A percentile compares a stretch with the other conserved stretches of the same genome.
Evolutionary conservation across 176 grass and related monocot genomes (phyloP).

Genomic region (Bromus sterilis): DNA sequence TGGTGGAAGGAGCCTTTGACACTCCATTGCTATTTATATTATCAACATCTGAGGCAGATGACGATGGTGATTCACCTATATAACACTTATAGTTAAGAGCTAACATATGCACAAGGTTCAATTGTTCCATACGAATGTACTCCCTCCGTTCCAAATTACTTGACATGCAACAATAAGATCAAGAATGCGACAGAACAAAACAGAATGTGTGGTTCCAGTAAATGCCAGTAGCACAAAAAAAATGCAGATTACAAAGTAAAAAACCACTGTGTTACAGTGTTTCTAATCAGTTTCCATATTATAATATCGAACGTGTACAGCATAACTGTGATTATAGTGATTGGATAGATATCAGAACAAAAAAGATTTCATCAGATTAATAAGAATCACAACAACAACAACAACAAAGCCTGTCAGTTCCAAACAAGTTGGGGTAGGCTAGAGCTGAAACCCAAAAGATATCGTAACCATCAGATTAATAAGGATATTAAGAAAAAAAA

Average conservation of each 20-base stretch:
- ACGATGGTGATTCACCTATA: conserved; percentile 48
- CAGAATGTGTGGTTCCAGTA: conserved; percentile 3
- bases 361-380: background rate
- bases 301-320: background rate
- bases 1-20: conserved; percentile 26
- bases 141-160: no score
- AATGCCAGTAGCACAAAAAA: background rate
- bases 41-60: conserved; percentile 48
- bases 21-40: conserved; percentile 38
- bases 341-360: background rate
- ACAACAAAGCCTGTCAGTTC: no score
- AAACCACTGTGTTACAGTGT: background rate
- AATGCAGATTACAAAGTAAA: background rate
- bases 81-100: conserved; percentile 9
- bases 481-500: no score
- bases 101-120: background rate
- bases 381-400: no score
- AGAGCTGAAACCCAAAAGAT: no score
- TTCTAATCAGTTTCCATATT: background rate
- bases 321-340: background rate
- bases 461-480: no score
- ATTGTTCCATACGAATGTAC: background rate
- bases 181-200: background rate
- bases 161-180: background rate
- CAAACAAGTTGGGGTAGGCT: no score